Evolutionary conservation across 2,329 filamentous ascomycete genomes (phyloP), one percentile per base, ranked within the genome.

Genomic region (Monosporascus ibericus): DNA sequence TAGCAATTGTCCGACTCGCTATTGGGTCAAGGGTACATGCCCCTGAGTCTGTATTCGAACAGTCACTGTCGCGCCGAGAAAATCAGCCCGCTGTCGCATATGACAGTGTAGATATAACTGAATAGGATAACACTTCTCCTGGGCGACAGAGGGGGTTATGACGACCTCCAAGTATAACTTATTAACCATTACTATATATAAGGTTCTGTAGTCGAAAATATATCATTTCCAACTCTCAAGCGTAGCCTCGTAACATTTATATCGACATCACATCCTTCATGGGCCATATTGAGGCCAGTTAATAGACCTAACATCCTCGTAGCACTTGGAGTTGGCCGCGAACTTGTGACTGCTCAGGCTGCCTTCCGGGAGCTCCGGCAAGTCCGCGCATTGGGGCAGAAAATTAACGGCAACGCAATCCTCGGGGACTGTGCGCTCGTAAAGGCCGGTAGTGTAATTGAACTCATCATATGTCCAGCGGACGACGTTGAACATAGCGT

Each of bases 351-450:
- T 74, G 2, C 68, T 61, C 18, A 63, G 55, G 15, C 69, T 69
- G 1, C 67, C 70, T 39, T 61, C 60, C 0, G 72, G 69, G 22
- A 75, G 54, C 15, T 63, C 62, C 14, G 69, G 59, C 39, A 78
- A 58, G 51, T 57, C 47, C 0, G 69, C 67, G 48, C 76, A 79
- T 61, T 75, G 65, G 8, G 76, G 71, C 17, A 78, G 56, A 47
- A 80, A 61, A 8, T 60, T 65, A 39, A 80, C 64, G 7, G 70
- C 64, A 2, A 67, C 72, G 54, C 77, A 80, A 3, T 64, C 68
- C 42, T 67, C 60, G 2, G 74, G 72, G 2, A 73, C 58, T 5
- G 58, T 52, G 52, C 61, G 30, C 39, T 56, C 54, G 48, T 54
- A 48, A 5, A 58, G 38, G 18, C 60, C 60, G 0, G 55, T 59